Base-by-base conservation (phyloP, 176 grass and related monocot species). In the Carex pumila region DNA sequence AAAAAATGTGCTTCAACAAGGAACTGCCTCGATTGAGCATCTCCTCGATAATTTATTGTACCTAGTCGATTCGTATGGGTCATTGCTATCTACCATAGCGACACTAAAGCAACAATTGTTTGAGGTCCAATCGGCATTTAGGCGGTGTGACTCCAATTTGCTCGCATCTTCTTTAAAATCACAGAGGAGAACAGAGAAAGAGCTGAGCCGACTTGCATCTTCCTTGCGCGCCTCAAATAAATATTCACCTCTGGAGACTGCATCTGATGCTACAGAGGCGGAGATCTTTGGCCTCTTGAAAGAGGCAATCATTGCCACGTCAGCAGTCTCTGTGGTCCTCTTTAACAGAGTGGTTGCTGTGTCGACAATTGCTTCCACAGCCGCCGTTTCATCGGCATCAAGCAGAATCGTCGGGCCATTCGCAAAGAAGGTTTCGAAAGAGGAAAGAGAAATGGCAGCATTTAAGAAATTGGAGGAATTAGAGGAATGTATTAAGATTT, bases 31-130 rank as follows among this genome's bases (percentile, higher is more conserved):
- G 39, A 71, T 43, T 1, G 79, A 88, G 57, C 77, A 79, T 45
- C 76, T 94, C 69, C 91, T 97, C 2, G 92, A 97, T 79, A 80
- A 80, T 72, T 90, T 89, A 45, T 79, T 97, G 37, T 2, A 9
- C 83, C 88, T 94, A 9, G 91, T 90, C 53, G 94, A 97, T 85
- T 90, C 87, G 2, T 86, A 97, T 79, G 88, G 87, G 3, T 80
- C 82, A 0, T 90, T 97, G 84, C 85, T 88, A 71, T 89, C 91
- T 78, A 3, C 76, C 0, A 2, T 75, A 5, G 11, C 88, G 29
- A 89, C 84, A 2, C 61, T 97, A 65, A 81, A 36, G 12, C 75
- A 88, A 61, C 65, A 79, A 64, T 56, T 67, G 0, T 68, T 88
- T 11, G 94, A 94, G 1, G 61, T 78, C 0, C 88, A 86, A 1